Base-by-base conservation (phyloP, 1,284 basidiomycete genomes). In the Cutaneotrichosporon cavernicola region DNA sequence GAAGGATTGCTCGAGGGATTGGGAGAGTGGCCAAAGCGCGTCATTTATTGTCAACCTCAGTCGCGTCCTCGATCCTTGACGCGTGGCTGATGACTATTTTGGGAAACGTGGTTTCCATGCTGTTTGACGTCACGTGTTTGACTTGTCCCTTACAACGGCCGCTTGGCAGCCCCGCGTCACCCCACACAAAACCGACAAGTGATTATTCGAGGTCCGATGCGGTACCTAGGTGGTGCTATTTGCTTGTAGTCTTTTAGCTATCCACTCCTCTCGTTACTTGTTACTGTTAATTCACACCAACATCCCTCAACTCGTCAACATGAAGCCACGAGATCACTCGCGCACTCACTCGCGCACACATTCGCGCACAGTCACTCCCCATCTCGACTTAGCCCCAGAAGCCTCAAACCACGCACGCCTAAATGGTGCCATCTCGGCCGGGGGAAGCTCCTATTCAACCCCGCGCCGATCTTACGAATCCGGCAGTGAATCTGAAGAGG, bases 401-500 rank as follows among this genome's bases (percentile, higher is more conserved):
- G 43, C 18, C 18, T 46, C 43, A 18, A 46, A 16, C 14, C 43
- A 46, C 18, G 5, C 43, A 16, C 43, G 43, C 43, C 43, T 46
- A 16, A n/a, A 46, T 18, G 18, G 18, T 18, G 18, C 7, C 43
- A 7, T 18, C 43, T n/a, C 43, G 16, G 43, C 43, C 43, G 13
- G 13, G 5, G 9, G 13, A 40, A 40, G 38, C 38, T 11, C 9
- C 38, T 40, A 14, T 16, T 5, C 38, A 5, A 40, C 60, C 31
- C 38, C 40, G 2, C 30, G 30, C 14, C 40, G 40, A 9, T 60
- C 59, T 4, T 34, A 51, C 26, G 51, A 53, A 2, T 53, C 51
- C 13, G 31, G 8, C 5, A 18, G 30, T 6, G 53, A 61, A 18
- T 47, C 53, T 4, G 60, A 61, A 26, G 60, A 61, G 46, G 60